Base-by-base conservation (phyloP, 257 asterid genomes). In the Fraxinus cuspidata region DNA sequence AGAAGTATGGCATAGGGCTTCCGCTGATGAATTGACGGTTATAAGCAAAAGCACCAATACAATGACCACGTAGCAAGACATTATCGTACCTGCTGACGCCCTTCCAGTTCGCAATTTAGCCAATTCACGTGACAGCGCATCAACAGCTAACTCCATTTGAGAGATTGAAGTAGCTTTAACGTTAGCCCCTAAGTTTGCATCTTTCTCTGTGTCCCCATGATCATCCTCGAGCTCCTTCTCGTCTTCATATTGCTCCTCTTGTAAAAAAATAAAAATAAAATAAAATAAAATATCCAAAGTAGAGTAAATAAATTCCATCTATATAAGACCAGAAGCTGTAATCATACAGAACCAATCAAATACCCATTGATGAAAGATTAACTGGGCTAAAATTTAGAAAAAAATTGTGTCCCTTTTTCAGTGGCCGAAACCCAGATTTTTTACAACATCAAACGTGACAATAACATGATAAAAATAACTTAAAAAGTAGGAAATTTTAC, bases 101-200 rank as follows among this genome's bases (percentile, higher is more conserved):
- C 99, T 87, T 74, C 98, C 99, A 32, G 98, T 91, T 58, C 98
- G 92, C 87, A 95, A 75, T 75, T 95, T 95, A 35, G 90, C 35
- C 86, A 95, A 85, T 81, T 95, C 99, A 74, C 99, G 95, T 0
- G 98, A 88, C 67, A 95, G 81, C 0, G 99, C 86, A 65, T 95
- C 99, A 76, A 91, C 79, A 68, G 99, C 96, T 11, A 96, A 87
- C 74, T 88, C 96, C 99, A 95, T 95, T 84, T 85, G 99, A 1
- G 91, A 84, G 8, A 74, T 72, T 7, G 98, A 86, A 34, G 86
- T 34, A 60, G 90, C 83, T 83, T 91, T 95, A 40, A 85, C 80
- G 38, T 74, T 80, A 37, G 84, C 81, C 38, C 88, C 92, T 66
- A 94, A 77, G 29, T 90, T 86, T 72, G 75, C 89, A 15, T 47